Evolutionary conservation across 2,329 filamentous ascomycete species (phyloP).

Genomic region (Lachnellula cervina): DNA sequence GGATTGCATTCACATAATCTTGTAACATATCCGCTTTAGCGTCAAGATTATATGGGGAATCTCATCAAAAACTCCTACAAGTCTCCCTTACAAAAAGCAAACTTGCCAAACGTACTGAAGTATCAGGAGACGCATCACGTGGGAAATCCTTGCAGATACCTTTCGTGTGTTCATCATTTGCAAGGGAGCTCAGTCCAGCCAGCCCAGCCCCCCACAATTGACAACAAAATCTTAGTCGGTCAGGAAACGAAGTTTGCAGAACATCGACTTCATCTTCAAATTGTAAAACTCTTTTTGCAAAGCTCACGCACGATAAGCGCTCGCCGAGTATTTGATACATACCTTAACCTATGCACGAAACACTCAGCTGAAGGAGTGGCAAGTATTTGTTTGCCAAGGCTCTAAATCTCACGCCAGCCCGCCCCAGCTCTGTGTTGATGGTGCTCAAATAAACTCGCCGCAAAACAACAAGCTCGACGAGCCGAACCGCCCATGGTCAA

Average conservation of each 20-base stretch:
- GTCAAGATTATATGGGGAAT: too few species aligned
- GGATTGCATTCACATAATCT: too few species aligned
- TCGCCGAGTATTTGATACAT: not conserved
- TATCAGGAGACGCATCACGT: not conserved
- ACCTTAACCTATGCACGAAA: not conserved
- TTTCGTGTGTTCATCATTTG: too few species aligned
- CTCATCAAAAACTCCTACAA: too few species aligned
- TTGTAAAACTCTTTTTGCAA: not conserved
- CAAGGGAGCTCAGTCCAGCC: not conserved
- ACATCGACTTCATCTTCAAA: not conserved
- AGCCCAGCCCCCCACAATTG: not conserved
- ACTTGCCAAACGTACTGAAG: too few species aligned
- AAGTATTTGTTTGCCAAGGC: not conserved
- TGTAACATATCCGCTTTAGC: too few species aligned
- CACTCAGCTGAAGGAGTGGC: not conserved
- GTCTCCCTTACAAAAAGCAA: too few species aligned
- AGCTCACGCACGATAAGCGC: not conserved
- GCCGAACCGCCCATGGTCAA: slow-evolving; percentile 4
- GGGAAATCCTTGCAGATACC: not conserved
- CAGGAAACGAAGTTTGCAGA: not conserved
- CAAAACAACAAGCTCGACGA: slow-evolving; percentile 23
- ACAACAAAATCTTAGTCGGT: not conserved
- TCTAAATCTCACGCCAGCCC: not conserved
- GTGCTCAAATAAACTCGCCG: slow-evolving; percentile 14
- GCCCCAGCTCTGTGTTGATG: not conserved